These are phyloP conservation scores for Diaporthe citri DNA, from an alignment of 2,329 filamentous ascomycete species.

Conservation along the genomic window DNA sequence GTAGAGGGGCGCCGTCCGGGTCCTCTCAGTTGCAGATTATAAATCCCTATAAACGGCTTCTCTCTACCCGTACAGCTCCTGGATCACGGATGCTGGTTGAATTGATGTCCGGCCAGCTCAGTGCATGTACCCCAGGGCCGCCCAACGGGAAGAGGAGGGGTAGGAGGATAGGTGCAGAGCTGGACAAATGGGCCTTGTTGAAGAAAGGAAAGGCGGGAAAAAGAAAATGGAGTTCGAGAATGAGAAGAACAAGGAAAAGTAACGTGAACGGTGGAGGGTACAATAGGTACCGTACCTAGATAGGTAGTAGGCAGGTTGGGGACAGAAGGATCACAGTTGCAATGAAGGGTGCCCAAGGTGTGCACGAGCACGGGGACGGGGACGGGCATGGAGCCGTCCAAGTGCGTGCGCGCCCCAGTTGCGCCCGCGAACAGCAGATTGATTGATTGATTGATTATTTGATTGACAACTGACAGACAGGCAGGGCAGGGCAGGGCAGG, in stretches of 20 bases:
- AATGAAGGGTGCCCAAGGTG: slow-evolving; percentile 21
- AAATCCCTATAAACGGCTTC: slow-evolving; percentile 19
- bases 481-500: no score
- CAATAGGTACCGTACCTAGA: neutral
- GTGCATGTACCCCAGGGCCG: neutral
- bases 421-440: slow-evolving; percentile 10
- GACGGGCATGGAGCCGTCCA: slow-evolving; percentile 6
- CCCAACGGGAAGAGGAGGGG: neutral
- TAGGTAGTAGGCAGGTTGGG: neutral
- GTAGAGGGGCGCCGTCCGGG: slow-evolving; percentile 2
- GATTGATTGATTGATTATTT: neutral
- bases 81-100: neutral
- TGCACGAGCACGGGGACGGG: slow-evolving; percentile 5
- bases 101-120: neutral
- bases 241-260: neutral
- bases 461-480: neutral
- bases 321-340: slow-evolving; percentile 29
- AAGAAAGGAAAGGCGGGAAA: slow-evolving; percentile 5
- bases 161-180: neutral
- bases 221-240: neutral
- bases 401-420: slow-evolving; percentile 9
- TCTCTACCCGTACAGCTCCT: neutral
- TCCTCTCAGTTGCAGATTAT: slow-evolving; percentile 4
- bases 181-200: slow-evolving; percentile 1
- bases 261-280: slow-evolving; percentile 1